Conservation (phyloP, 768 basidiomycete genomes). For the Russula olivacea region DNA sequence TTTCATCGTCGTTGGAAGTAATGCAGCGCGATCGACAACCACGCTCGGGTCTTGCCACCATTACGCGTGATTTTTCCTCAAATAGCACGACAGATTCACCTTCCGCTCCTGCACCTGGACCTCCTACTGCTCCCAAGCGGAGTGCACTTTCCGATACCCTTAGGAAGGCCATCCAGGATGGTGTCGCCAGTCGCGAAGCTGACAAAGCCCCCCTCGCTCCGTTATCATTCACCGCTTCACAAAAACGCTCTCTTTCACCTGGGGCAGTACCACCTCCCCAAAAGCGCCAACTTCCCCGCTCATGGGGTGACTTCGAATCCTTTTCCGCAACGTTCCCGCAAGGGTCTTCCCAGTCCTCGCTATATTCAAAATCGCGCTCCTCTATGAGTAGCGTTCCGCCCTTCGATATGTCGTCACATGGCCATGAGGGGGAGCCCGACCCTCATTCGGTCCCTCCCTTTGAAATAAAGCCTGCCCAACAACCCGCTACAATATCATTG, state of each 20-base stretch:
- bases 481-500: constrained; percentile 47
- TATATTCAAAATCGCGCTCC: neutral
- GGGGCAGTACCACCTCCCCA: constrained; percentile 5
- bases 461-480: constrained; percentile 24
- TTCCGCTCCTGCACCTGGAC: constrained; percentile 34
- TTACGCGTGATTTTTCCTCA: constrained; percentile 60
- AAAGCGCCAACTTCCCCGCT: constrained; percentile 22
- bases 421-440: constrained; percentile 20
- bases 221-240: constrained; percentile 24
- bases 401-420: constrained; percentile 12
- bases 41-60: constrained; percentile 53
- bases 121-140: constrained; percentile 40
- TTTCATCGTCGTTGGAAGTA: constrained; percentile 1
- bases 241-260: constrained; percentile 25
- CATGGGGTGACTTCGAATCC: constrained; percentile 13
- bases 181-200: constrained; percentile 22
- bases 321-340: neutral
- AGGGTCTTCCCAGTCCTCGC: constrained; percentile 2
- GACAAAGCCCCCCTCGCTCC: constrained; percentile 1
- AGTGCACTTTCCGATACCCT: constrained; percentile 24
- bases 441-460: constrained; percentile 24
- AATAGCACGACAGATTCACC: constrained; percentile 24
- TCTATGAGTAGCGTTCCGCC: neutral
- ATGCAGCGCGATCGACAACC: constrained; percentile 25
- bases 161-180: constrained; percentile 22